phyloP scores from a whole-genome alignment of 495 filamentous ascomycete genomes.

The Xylaria acuta region DNA sequence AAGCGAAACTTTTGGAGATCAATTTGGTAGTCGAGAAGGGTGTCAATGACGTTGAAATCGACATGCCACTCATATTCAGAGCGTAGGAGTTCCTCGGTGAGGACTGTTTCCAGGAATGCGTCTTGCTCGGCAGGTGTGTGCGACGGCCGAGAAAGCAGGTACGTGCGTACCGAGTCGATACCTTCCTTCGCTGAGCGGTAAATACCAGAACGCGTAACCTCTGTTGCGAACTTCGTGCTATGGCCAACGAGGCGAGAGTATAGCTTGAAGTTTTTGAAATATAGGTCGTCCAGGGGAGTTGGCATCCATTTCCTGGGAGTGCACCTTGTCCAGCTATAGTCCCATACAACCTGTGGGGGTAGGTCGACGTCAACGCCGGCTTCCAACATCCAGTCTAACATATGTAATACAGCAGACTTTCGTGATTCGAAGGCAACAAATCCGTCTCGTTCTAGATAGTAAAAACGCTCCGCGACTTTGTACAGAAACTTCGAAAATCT shows the following conservation, averaged over 20 bases:
- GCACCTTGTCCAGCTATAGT: too few species aligned
- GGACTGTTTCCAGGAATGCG: background rate
- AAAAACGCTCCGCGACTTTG: background rate
- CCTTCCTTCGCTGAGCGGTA: background rate
- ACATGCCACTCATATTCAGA: too few species aligned
- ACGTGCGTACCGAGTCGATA: background rate
- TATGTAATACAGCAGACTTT: background rate
- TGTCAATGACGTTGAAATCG: background rate
- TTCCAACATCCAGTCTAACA: background rate
- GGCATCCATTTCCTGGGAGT: background rate
- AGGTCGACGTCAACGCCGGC: background rate
- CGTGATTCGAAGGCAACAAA: background rate
- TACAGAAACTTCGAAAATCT: background rate
- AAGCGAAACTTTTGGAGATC: background rate
- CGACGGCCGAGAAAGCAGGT: background rate
- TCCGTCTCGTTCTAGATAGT: background rate
- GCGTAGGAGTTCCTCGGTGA: background rate
- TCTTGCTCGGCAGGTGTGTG: background rate
- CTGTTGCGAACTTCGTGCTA: background rate
- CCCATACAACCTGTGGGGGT: too few species aligned
- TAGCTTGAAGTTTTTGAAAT: background rate
- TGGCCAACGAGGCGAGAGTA: background rate
- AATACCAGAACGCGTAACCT: background rate
- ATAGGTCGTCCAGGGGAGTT: background rate
- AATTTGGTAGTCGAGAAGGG: background rate